These are phyloP conservation scores for Geosmithia morbida DNA, from an alignment of 2,329 filamentous ascomycete genomes.

Conservation along the genomic window DNA sequence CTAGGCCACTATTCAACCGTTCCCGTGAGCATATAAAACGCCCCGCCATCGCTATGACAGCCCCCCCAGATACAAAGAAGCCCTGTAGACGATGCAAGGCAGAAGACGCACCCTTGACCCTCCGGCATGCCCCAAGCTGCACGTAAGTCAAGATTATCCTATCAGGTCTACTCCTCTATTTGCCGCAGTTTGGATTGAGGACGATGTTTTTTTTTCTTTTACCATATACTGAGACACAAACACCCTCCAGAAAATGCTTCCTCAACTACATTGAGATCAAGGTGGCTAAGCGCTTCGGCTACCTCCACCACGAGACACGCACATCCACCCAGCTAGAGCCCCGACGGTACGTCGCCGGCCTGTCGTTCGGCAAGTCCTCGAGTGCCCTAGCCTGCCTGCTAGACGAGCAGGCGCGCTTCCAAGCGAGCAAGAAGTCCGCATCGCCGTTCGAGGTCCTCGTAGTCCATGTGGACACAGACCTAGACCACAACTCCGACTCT, in stretches of 20 bases:
- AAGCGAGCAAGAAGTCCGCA: constrained; percentile 48
- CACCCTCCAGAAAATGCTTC: constrained; percentile 46
- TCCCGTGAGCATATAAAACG: no score
- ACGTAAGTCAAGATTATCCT: constrained; percentile 8
- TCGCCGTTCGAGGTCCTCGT: constrained; percentile 54
- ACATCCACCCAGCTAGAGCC: constrained; percentile 16
- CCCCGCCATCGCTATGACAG: constrained; percentile 3
- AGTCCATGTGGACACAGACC: constrained; percentile 35
- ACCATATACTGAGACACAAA: neutral
- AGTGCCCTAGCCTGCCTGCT: constrained; percentile 63
- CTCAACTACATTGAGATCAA: constrained; percentile 65
- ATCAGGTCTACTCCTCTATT: no score
- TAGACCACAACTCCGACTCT: constrained; percentile 7
- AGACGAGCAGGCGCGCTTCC: constrained; percentile 45
- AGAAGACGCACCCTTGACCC: constrained; percentile 11
- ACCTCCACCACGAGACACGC: constrained; percentile 33
- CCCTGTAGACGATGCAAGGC: constrained; percentile 18
- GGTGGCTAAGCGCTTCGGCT: constrained; percentile 54
- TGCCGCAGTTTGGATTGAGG: no score
- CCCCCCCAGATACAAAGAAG: constrained; percentile 3
- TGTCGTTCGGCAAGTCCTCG: constrained; percentile 77
- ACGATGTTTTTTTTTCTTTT: no score
- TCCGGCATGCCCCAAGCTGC: constrained; percentile 17
- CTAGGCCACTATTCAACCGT: no score
- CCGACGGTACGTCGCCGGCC: constrained; percentile 51